Percentiles rank a stretch among this genome's conserved stretches.
These are phyloP conservation scores for Fusarium sp. DNA, from an alignment of 2,329 filamentous ascomycete species.

Conservation along the genomic window DNA sequence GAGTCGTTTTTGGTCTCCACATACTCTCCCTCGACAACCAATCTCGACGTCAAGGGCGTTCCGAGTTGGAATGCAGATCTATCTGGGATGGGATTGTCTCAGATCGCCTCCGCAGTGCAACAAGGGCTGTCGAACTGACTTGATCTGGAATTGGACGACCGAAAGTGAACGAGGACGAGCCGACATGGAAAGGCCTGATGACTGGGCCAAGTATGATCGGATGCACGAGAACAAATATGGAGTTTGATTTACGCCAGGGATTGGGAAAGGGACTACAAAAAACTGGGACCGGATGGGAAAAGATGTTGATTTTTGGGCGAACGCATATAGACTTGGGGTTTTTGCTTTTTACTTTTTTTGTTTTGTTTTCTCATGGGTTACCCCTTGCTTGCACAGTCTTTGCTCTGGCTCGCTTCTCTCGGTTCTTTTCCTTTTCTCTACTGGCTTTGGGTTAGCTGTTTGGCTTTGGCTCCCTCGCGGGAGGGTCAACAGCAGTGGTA, in stretches of 20 bases:
- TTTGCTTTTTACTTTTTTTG: constrained; percentile 28
- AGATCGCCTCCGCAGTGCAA: constrained; percentile 41
- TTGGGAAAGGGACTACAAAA: constrained; percentile 46
- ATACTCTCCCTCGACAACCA: constrained; percentile 23
- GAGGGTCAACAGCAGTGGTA: constrained; percentile 37
- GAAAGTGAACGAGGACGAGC: constrained; percentile 22
- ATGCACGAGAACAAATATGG: constrained; percentile 33
- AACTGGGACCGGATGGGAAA: constrained; percentile 48
- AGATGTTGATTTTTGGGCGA: constrained; percentile 44
- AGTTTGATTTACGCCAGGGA: constrained; percentile 37
- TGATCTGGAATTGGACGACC: constrained; percentile 11
- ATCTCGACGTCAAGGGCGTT: constrained; percentile 41
- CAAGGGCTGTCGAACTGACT: constrained; percentile 13
- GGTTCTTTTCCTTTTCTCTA: constrained; percentile 32
- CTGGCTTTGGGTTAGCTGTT: constrained; percentile 22
- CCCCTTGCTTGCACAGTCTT: constrained; percentile 39
- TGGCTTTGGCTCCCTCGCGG: constrained; percentile 41
- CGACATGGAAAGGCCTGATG: constrained; percentile 5
- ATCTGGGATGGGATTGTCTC: constrained; percentile 50
- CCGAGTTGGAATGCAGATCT: constrained; percentile 50
- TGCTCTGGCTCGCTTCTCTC: constrained; percentile 34
- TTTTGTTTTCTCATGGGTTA: constrained; percentile 23
- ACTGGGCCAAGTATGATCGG: constrained; percentile 18
- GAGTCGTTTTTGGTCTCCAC: constrained; percentile 15
- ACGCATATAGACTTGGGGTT: constrained; percentile 50